Evolutionary conservation across 2,329 filamentous ascomycete genomes (phyloP).

Genomic region (Westerdykella sp.): DNA sequence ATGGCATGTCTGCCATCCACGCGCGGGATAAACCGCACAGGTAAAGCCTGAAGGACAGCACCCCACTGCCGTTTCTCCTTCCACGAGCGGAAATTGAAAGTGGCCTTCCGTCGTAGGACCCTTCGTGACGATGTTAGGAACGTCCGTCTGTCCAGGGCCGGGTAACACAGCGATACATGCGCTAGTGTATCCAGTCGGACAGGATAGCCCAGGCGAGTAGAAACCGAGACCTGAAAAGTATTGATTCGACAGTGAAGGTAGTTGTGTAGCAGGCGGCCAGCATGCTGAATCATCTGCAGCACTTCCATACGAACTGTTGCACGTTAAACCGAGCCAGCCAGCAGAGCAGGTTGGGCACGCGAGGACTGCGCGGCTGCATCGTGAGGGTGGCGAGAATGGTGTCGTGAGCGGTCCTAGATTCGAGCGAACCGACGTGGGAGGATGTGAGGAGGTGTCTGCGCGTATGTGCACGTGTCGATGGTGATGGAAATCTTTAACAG

Average conservation of each 20-base stretch:
- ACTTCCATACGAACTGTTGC: slow-evolving; percentile 3
- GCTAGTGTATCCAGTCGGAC: slow-evolving; percentile 13
- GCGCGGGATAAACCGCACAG: slow-evolving; percentile 5
- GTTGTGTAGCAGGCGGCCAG: slow-evolving; percentile 13
- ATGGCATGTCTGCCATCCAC: slow-evolving; percentile 13
- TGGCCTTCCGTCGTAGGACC: neutral
- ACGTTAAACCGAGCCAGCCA: slow-evolving; percentile 12
- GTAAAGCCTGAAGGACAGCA: slow-evolving; percentile 17
- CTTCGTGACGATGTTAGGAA: neutral
- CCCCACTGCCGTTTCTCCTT: slow-evolving; percentile 16
- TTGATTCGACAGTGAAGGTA: neutral
- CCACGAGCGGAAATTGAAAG: slow-evolving; percentile 14
- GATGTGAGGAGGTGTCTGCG: neutral
- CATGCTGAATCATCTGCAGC: slow-evolving; percentile 13
- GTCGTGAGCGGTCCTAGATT: slow-evolving; percentile 15
- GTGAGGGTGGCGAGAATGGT: slow-evolving; percentile 11
- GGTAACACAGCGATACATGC: slow-evolving; percentile 11
- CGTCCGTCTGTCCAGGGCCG: slow-evolving; percentile 1
- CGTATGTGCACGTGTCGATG: no score
- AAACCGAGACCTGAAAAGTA: slow-evolving; percentile 11
- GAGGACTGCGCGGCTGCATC: slow-evolving; percentile 10
- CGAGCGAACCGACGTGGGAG: slow-evolving; percentile 1
- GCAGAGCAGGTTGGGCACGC: slow-evolving; percentile 8
- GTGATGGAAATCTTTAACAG: no score
- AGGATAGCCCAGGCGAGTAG: slow-evolving; percentile 17